Evolutionary conservation across 257 asterid genomes (phyloP).

Genomic region (Ocimum tenuiflorum): DNA sequence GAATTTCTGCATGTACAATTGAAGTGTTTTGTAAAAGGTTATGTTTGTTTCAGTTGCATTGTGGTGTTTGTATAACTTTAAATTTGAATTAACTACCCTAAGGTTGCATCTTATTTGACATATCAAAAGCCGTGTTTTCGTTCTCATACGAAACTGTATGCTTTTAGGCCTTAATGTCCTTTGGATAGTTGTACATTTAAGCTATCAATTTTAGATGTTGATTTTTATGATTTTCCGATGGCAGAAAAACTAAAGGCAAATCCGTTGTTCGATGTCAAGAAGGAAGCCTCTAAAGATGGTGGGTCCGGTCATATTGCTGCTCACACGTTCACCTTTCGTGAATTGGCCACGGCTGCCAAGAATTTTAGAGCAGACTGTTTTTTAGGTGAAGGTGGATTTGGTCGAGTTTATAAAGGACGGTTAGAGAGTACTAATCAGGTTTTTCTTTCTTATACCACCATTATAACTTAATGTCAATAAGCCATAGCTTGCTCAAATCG

Average conservation of each 20-base stretch:
- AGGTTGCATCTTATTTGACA: background rate
- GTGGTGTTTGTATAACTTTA: background rate
- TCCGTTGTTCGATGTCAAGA: conserved; percentile 41
- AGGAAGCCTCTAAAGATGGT: conserved; percentile 57
- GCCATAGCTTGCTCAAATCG: conserved; percentile 14
- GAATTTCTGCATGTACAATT: background rate
- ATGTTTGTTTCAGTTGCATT: background rate
- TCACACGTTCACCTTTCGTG: conserved; percentile 79
- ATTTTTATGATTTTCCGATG: background rate
- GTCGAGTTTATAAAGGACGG: conserved; percentile 73
- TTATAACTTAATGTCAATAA: background rate
- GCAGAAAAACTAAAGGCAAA: conserved; percentile 51
- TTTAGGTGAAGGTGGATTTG: conserved; percentile 88
- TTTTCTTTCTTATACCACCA: conserved; percentile 1
- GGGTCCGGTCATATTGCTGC: conserved; percentile 84
- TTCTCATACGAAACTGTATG: background rate
- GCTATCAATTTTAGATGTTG: background rate
- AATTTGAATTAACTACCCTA: background rate
- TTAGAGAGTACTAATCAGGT: conserved; percentile 80
- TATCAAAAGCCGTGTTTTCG: background rate
- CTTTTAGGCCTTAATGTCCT: no score
- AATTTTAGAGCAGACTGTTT: conserved; percentile 86
- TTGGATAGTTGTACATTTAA: no score
- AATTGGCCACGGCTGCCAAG: conserved; percentile 82
- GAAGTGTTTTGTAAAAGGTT: background rate